phyloP scores from a whole-genome alignment of 495 filamentous ascomycete genomes.

The Xylaria castorea region DNA sequence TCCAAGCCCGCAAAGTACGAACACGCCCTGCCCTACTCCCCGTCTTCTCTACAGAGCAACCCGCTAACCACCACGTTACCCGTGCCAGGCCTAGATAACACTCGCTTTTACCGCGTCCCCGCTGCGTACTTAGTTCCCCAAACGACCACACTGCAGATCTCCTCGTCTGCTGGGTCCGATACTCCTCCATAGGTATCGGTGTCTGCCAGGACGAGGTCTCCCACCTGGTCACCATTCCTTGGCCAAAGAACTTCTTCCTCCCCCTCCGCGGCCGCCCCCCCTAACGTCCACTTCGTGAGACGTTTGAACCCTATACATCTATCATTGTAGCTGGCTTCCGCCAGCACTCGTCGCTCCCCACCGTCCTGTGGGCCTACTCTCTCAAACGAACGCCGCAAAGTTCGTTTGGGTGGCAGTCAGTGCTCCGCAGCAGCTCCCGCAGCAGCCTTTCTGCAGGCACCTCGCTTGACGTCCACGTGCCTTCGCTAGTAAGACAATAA shows the following conservation, averaged over 20 bases:
- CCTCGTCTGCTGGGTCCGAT: constrained; percentile 93
- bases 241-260: constrained; percentile 78
- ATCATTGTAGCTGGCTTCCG: constrained; percentile 62
- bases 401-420: constrained; percentile 88
- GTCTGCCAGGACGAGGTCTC: constrained; percentile 74
- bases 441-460: constrained; percentile 33
- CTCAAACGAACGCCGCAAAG: constrained; percentile 85
- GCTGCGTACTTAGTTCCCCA: constrained; percentile 29
- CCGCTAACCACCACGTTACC: constrained; percentile 12
- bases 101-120: constrained; percentile 44
- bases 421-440: constrained; percentile 62
- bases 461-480: constrained; percentile 22
- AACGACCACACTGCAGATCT: constrained; percentile 63
- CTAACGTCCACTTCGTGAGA: constrained; percentile 73
- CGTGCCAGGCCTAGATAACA: constrained; percentile 89
- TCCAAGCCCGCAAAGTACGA: constrained; percentile 92
- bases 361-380: constrained; percentile 91
- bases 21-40: background rate
- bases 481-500: background rate
- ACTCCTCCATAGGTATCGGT: constrained; percentile 85
- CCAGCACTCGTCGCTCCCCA: constrained; percentile 56
- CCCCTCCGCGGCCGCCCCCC: constrained; percentile 84
- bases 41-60: background rate
- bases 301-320: constrained; percentile 47
- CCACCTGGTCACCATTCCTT: constrained; percentile 83